Percentiles rank a stretch among this genome's conserved stretches.
These are phyloP conservation scores for Tetrahymena malaccensis DNA, from an alignment of 73 alveolate genomes.

Conservation along the genomic window DNA sequence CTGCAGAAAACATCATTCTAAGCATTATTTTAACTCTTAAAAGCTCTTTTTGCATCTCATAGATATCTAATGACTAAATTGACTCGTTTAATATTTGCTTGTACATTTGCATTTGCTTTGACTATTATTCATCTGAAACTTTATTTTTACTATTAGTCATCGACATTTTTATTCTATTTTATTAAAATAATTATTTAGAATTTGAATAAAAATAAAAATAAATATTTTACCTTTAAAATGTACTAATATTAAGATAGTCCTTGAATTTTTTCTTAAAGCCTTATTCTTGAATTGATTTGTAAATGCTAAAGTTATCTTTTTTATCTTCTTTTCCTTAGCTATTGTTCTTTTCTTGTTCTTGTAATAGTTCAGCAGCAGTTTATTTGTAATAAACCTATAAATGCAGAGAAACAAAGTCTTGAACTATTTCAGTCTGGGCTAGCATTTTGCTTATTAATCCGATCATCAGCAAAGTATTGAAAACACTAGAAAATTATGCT, in stretches of 20 bases:
- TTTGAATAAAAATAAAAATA: not conserved
- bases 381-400: not conserved
- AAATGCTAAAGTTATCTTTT: not conserved
- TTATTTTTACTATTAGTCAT: not conserved
- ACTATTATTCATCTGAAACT: not conserved
- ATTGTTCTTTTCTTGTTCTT: not conserved
- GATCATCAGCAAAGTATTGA: not conserved
- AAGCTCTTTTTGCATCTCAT: not conserved
- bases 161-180: not conserved
- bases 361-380: not conserved
- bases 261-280: not conserved
- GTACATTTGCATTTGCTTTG: not conserved
- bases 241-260: not conserved
- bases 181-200: too few species aligned
- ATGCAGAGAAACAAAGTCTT: not conserved
- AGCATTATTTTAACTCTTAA: not conserved
- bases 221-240: not conserved
- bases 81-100: not conserved
- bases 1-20: not conserved
- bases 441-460: not conserved
- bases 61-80: not conserved
- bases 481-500: not conserved
- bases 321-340: not conserved
- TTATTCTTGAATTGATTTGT: not conserved
- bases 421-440: not conserved